Conservation (phyloP, 306 rosid species). For the Prunus mira region DNA sequence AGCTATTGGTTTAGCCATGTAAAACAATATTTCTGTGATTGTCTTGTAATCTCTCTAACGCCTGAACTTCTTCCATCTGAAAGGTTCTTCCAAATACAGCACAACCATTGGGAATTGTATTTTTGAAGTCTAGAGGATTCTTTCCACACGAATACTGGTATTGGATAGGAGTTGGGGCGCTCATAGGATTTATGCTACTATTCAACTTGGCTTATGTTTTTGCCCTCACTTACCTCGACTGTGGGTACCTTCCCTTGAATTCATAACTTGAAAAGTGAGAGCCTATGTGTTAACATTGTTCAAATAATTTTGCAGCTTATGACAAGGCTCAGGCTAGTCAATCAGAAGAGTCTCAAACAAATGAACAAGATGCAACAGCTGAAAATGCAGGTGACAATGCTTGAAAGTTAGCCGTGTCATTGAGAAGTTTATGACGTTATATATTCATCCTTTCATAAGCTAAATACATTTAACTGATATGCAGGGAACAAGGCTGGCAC, state of each 20-base stretch:
- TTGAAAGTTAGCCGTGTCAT: too few relatives aligned
- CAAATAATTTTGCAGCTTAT: constrained; percentile 36
- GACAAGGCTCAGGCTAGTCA: constrained; percentile 36
- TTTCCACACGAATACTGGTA: constrained; percentile 38
- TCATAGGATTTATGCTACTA: constrained; percentile 46
- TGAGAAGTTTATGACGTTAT: too few relatives aligned
- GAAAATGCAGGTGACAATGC: background rate
- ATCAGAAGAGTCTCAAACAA: constrained; percentile 25
- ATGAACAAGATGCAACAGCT: constrained; percentile 6
- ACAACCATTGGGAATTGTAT: too few relatives aligned
- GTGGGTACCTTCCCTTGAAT: constrained; percentile 29
- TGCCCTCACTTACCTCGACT: constrained; percentile 46
- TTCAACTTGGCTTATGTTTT: constrained; percentile 43
- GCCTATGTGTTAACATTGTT: background rate
- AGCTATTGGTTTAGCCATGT: background rate
- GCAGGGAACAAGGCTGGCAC: constrained; percentile 16
- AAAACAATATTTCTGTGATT: background rate
- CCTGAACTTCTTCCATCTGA: too few relatives aligned
- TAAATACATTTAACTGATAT: background rate
- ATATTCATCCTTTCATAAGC: too few relatives aligned
- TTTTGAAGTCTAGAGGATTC: too few relatives aligned
- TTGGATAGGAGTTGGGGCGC: constrained; percentile 63
- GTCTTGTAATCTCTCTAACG: too few relatives aligned
- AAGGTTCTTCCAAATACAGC: too few relatives aligned
- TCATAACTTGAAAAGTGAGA: background rate